Conservation (phyloP, 345 rosid species). For the Syzygium aqueum region DNA sequence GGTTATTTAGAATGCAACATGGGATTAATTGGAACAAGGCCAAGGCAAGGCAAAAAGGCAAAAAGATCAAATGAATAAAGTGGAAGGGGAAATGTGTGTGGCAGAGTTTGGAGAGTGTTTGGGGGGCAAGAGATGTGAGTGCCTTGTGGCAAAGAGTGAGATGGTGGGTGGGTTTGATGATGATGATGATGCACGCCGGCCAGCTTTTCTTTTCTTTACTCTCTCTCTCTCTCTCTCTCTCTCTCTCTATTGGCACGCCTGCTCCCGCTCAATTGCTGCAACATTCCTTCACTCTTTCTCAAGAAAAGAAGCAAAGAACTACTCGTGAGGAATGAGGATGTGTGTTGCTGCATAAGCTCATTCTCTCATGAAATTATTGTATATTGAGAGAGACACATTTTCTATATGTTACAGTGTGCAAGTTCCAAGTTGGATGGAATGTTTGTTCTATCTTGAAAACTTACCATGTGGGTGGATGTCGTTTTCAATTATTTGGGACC, state of each 20-base stretch:
- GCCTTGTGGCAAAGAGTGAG: slow-evolving; percentile 3
- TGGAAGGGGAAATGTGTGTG: slow-evolving; percentile 10
- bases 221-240: slow-evolving; percentile 10
- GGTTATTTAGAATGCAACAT: slow-evolving; percentile 4
- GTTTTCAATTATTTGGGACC: background rate
- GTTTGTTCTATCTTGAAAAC: background rate
- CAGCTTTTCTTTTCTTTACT: slow-evolving; percentile 51
- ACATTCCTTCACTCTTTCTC: slow-evolving; percentile 8
- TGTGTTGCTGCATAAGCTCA: background rate
- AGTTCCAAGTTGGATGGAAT: background rate
- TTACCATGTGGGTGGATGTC: background rate
- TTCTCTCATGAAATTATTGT: background rate
- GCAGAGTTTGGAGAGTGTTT: slow-evolving; percentile 68
- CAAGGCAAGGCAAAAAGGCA: slow-evolving; percentile 9
- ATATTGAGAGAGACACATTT: background rate
- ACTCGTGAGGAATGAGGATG: background rate
- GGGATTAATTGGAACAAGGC: slow-evolving; percentile 7
- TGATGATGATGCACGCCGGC: slow-evolving; percentile 95
- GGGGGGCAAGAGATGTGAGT: slow-evolving; percentile 60
- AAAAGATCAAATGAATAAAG: slow-evolving; percentile 8
- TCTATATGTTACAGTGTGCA: background rate
- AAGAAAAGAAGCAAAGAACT: background rate
- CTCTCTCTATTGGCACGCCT: slow-evolving; percentile 50
- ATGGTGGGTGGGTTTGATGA: slow-evolving; percentile 50
- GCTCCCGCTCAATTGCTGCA: slow-evolving; percentile 36